These are phyloP conservation scores for Juglanconis oblonga DNA, from an alignment of 2,329 filamentous ascomycete genomes.

Conservation along the genomic window DNA sequence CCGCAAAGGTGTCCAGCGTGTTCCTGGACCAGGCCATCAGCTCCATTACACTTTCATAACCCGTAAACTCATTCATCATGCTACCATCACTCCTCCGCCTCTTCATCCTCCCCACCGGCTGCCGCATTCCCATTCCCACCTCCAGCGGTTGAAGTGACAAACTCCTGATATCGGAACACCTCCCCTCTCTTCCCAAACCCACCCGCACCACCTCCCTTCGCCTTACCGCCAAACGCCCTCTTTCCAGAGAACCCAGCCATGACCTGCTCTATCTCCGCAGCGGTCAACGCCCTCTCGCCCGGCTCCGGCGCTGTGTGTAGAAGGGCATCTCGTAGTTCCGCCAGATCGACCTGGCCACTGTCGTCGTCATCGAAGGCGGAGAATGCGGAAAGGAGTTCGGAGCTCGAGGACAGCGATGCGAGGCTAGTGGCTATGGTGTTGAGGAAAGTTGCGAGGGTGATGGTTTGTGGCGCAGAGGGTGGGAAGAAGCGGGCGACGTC, in stretches of 20 bases:
- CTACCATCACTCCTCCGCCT: conserved; percentile 21
- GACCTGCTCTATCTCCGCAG: conserved; percentile 80
- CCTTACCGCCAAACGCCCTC: conserved; percentile 75
- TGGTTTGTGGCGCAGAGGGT: conserved; percentile 64
- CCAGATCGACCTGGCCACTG: conserved; percentile 84
- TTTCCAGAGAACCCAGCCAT: conserved; percentile 81
- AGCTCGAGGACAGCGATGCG: conserved; percentile 69
- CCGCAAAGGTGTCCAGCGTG: not conserved
- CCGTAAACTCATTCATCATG: not conserved
- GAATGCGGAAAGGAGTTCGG: conserved; percentile 84
- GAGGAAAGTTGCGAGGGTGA: conserved; percentile 82
- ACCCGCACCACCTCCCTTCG: conserved; percentile 44
- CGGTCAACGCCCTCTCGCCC: conserved; percentile 62
- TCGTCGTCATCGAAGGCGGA: conserved; percentile 96
- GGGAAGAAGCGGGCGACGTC: conserved; percentile 83
- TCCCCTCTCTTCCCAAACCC: conserved; percentile 69
- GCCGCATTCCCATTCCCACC: conserved; percentile 42
- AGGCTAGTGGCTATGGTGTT: conserved; percentile 76
- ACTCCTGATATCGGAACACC: conserved; percentile 91
- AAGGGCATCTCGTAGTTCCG: conserved; percentile 77
- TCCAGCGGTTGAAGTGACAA: conserved; percentile 65
- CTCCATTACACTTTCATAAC: not conserved
- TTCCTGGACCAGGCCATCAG: not conserved
- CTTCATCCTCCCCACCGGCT: conserved; percentile 19
- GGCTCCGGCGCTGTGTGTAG: conserved; percentile 77